These are phyloP conservation scores for Cyclocybe aegerita DNA, from an alignment of 768 basidiomycete species.

Conservation along the genomic window DNA sequence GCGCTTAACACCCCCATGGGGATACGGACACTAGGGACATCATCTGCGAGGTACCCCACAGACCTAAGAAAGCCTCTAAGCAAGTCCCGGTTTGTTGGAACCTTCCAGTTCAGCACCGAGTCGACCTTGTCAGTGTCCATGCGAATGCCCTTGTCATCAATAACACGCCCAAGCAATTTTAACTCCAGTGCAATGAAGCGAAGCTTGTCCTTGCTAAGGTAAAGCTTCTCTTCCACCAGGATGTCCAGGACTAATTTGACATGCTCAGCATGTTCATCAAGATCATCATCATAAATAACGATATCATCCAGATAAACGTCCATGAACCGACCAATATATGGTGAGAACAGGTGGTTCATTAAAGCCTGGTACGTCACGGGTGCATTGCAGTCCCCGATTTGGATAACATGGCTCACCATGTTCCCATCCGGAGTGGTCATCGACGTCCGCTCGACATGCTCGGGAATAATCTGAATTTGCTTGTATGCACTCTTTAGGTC, in stretches of 20 bases:
- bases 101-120: conserved; percentile 30
- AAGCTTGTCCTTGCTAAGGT: conserved; percentile 33
- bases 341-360: conserved; percentile 37
- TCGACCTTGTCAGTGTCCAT: conserved; percentile 49
- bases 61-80: conserved; percentile 31
- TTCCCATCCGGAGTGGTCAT: conserved; percentile 38
- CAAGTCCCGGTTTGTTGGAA: conserved; percentile 29
- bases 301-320: conserved; percentile 42
- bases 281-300: conserved; percentile 38
- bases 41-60: conserved; percentile 29
- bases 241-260: conserved; percentile 30
- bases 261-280: conserved; percentile 33
- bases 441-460: conserved; percentile 21
- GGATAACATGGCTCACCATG: conserved; percentile 36
- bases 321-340: conserved; percentile 32
- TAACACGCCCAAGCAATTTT: conserved; percentile 22
- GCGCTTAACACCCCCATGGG: conserved; percentile 34
- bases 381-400: conserved; percentile 30
- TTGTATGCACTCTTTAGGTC: conserved; percentile 42
- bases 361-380: conserved; percentile 41
- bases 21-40: conserved; percentile 28
- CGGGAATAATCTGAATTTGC: conserved; percentile 30
- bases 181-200: conserved; percentile 26
- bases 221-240: conserved; percentile 31
- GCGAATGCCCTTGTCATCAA: conserved; percentile 34